These are phyloP conservation scores for Podospora appendiculata DNA, from an alignment of 495 filamentous ascomycete species.

Conservation along the genomic window DNA sequence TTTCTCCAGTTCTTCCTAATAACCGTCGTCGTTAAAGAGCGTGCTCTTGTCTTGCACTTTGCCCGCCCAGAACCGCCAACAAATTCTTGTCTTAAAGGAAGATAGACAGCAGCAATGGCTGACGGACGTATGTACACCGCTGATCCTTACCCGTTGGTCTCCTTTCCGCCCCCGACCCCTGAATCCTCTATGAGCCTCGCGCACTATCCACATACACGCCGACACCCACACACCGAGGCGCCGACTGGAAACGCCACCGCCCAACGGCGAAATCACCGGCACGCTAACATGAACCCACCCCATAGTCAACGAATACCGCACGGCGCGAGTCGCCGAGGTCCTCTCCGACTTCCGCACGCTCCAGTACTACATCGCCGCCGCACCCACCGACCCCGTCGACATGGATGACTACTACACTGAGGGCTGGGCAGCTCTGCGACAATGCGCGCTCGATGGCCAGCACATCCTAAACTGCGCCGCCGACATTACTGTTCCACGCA, in stretches of 20 bases:
- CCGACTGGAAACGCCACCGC: constrained; percentile 1
- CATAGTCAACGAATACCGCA: constrained; percentile 77
- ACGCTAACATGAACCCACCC: constrained; percentile 18
- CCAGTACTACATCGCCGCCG: constrained; percentile 70
- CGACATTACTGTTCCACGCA: constrained; percentile 55
- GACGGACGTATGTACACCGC: constrained; percentile 24
- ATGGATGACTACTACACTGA: constrained; percentile 69
- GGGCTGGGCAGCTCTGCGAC: constrained; percentile 68
- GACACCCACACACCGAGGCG: neutral
- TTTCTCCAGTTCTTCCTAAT: neutral
- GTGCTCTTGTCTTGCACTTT: neutral
- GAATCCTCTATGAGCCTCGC: neutral
- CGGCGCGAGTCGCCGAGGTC: constrained; percentile 72
- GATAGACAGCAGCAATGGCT: constrained; percentile 14
- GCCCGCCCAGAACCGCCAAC: neutral
- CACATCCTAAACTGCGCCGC: constrained; percentile 56
- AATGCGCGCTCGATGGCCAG: constrained; percentile 69
- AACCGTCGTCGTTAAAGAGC: neutral
- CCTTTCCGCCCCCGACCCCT: neutral
- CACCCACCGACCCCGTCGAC: constrained; percentile 48
- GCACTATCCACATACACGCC: neutral
- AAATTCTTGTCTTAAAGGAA: neutral
- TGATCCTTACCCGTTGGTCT: neutral
- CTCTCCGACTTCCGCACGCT: constrained; percentile 79
- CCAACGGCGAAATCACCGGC: neutral